Percentiles rank a stretch among this genome's conserved stretches.
Conservation (phyloP, 208 protist species). For the Acanthamoeba castellanii region DNA sequence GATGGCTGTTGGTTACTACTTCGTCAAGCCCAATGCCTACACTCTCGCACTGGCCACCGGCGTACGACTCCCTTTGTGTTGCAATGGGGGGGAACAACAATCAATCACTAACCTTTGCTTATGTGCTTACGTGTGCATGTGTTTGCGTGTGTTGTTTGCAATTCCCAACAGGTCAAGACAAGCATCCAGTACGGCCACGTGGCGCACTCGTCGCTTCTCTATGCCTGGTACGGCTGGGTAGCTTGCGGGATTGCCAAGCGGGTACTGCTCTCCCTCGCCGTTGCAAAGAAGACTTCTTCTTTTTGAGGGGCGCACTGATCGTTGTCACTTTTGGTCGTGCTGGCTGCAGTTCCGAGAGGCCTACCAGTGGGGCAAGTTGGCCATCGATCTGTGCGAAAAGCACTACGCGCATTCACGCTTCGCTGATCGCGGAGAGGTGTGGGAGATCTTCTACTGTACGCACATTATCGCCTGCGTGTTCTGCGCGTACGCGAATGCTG, state of each 20-base stretch:
- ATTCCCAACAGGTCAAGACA: conserved; percentile 1
- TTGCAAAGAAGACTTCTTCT: neutral
- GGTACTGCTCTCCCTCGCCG: neutral
- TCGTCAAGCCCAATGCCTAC: conserved; percentile 56
- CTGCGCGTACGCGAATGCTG: no score
- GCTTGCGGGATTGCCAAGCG: conserved; percentile 22
- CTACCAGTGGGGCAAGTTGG: conserved; percentile 70
- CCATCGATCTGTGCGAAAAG: conserved; percentile 60
- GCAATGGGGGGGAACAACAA: neutral
- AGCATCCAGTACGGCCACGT: conserved; percentile 52
- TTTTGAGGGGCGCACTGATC: neutral
- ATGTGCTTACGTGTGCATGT: neutral
- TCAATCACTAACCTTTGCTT: neutral
- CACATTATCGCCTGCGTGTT: neutral
- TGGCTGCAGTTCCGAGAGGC: conserved; percentile 3
- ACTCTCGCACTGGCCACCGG: neutral
- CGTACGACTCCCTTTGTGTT: neutral
- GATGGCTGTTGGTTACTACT: conserved; percentile 54
- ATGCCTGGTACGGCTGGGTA: conserved; percentile 61
- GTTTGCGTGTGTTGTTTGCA: neutral
- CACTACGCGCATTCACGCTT: conserved; percentile 43
- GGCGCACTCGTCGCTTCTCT: conserved; percentile 13
- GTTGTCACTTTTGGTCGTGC: neutral
- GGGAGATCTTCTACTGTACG: conserved; percentile 64
- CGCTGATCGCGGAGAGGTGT: conserved; percentile 44